These are phyloP conservation scores for Neurospora terricola DNA, from an alignment of 495 filamentous ascomycete genomes.

Conservation along the genomic window DNA sequence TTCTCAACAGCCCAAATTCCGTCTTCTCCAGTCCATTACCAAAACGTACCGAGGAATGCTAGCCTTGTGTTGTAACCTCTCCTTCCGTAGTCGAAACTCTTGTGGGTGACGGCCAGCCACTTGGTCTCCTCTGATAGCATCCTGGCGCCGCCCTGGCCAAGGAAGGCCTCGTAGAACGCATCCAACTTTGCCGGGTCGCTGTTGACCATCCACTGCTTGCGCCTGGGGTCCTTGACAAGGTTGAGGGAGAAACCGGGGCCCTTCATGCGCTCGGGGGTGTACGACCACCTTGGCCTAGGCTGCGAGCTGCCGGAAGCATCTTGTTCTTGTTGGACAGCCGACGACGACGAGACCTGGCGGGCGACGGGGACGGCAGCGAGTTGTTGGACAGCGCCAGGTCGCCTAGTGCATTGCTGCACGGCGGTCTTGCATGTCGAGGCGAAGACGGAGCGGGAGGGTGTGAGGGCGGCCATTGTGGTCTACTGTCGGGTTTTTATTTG, in stretches of 20 bases:
- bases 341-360: conserved; percentile 15
- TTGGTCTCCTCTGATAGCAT: conserved; percentile 83
- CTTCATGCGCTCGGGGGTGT: conserved; percentile 68
- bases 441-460: conserved; percentile 17
- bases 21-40: background rate
- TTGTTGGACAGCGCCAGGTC: conserved; percentile 3
- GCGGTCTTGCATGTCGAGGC: conserved; percentile 12
- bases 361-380: conserved; percentile 1
- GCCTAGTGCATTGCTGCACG: conserved; percentile 10
- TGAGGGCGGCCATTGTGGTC: conserved; percentile 18
- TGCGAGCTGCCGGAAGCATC: background rate
- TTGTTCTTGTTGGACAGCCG: conserved; percentile 2
- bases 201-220: conserved; percentile 57
- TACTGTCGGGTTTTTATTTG: background rate
- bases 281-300: conserved; percentile 61
- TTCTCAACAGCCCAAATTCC: no score
- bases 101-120: conserved; percentile 95
- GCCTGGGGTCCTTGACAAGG: conserved; percentile 36
- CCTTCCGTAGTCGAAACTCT: conserved; percentile 93
- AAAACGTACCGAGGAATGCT: conserved; percentile 68
- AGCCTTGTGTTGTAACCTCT: conserved; percentile 91
- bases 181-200: conserved; percentile 62
- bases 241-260: conserved; percentile 53
- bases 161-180: conserved; percentile 57
- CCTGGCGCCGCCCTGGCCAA: conserved; percentile 59